phyloP scores from a whole-genome alignment of 805 yeast genomes.

The Lachancea kluyveri region DNA sequence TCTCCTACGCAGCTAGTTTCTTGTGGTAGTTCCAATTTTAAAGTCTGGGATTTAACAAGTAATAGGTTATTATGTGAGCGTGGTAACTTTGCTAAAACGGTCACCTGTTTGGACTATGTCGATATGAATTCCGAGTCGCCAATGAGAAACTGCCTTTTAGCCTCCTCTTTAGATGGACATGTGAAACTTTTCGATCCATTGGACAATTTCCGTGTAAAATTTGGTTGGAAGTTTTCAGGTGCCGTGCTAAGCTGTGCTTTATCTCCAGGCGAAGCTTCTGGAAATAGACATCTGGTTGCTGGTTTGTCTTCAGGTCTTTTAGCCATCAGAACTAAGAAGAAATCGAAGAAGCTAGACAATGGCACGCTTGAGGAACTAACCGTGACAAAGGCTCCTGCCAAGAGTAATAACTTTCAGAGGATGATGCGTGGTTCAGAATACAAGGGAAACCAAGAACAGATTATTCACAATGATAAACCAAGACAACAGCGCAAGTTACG shows the following conservation, averaged over 20 bases:
- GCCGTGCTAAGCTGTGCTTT: slow-evolving; percentile 87
- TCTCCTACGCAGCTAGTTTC: slow-evolving; percentile 68
- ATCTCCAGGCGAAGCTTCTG: slow-evolving; percentile 52
- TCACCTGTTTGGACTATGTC: slow-evolving; percentile 56
- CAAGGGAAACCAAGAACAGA: slow-evolving; percentile 81
- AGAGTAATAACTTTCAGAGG: slow-evolving; percentile 60
- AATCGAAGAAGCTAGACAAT: slow-evolving; percentile 20
- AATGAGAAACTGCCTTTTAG: slow-evolving; percentile 51
- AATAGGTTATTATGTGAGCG: slow-evolving; percentile 58
- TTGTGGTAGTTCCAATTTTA: slow-evolving; percentile 76
- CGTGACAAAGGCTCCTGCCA: slow-evolving; percentile 9
- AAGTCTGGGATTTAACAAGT: slow-evolving; percentile 90
- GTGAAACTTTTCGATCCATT: slow-evolving; percentile 86
- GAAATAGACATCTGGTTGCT: slow-evolving; percentile 75
- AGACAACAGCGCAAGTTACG: slow-evolving; percentile 58
- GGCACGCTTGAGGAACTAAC: slow-evolving; percentile 1
- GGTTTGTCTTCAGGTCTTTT: slow-evolving; percentile 88
- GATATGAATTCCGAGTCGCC: slow-evolving; percentile 26
- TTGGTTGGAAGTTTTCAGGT: slow-evolving; percentile 96
- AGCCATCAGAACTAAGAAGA: slow-evolving; percentile 81
- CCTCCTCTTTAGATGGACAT: slow-evolving; percentile 96
- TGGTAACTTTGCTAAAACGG: slow-evolving; percentile 88
- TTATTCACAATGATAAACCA: slow-evolving; percentile 53
- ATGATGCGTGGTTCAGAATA: slow-evolving; percentile 91
- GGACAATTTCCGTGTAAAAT: slow-evolving; percentile 79